A percentile compares a stretch with the other conserved stretches of the same genome.
These are phyloP conservation scores for Begonia fuchsioides DNA, from an alignment of 306 rosid species.

Conservation along the genomic window DNA sequence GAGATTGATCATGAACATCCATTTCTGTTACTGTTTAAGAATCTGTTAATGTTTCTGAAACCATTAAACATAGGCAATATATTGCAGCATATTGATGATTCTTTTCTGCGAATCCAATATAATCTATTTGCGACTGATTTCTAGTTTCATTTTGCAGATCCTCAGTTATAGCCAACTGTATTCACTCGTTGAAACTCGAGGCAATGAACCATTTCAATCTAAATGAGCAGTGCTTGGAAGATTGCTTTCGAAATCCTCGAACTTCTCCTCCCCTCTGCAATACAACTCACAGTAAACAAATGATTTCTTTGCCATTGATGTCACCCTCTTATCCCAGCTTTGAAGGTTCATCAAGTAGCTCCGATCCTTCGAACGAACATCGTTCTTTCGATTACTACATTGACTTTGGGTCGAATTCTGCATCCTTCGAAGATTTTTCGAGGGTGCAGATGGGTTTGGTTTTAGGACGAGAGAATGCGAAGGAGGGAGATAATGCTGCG, in stretches of 20 bases:
- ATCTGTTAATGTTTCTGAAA: too few species aligned
- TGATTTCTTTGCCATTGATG: constrained; percentile 12
- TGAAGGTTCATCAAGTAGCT: too few species aligned
- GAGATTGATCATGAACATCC: too few species aligned
- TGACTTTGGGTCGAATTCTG: constrained; percentile 8
- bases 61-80: too few species aligned
- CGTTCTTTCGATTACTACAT: constrained; percentile 21
- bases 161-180: constrained; percentile 25
- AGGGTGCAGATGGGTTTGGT: constrained; percentile 15
- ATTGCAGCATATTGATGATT: too few species aligned
- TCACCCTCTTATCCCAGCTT: constrained; percentile 29
- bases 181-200: too few species aligned
- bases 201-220: constrained; percentile 14
- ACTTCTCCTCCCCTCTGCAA: constrained; percentile 8
- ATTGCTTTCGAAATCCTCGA: too few species aligned
- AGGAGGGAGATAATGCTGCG: constrained; percentile 16
- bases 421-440: constrained; percentile 12
- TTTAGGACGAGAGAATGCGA: constrained; percentile 14
- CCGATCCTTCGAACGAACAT: too few species aligned
- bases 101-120: background rate
- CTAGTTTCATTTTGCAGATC: constrained; percentile 33
- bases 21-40: too few species aligned
- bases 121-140: background rate
- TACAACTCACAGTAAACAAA: constrained; percentile 18
- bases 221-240: too few species aligned